Conservation (phyloP, 2,329 filamentous ascomycete species). For the Byssoonygena ceratinophila region DNA sequence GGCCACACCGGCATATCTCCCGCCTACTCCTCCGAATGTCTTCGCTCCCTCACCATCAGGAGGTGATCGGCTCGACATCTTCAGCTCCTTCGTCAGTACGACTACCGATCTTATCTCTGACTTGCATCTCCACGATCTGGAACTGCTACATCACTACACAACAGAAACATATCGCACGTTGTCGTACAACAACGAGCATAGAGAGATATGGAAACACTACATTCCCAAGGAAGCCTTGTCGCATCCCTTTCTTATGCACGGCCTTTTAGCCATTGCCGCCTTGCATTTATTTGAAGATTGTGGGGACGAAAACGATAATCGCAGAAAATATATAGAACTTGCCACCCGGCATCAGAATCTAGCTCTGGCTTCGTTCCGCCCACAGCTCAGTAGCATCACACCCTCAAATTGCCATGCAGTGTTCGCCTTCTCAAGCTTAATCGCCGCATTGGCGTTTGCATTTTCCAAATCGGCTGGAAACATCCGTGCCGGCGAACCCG, state of each 20-base stretch:
- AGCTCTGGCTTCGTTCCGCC: constrained; percentile 22
- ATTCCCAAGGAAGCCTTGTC: constrained; percentile 21
- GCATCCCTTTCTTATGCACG: constrained; percentile 24
- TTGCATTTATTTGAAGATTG: constrained; percentile 22
- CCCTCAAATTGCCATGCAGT: constrained; percentile 26
- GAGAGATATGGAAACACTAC: constrained; percentile 19
- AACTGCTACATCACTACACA: constrained; percentile 36
- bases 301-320: constrained; percentile 19
- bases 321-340: constrained; percentile 21
- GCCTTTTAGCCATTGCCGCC: constrained; percentile 22
- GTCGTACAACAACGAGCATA: constrained; percentile 18
- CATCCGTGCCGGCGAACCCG: constrained; percentile 16
- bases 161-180: constrained; percentile 26
- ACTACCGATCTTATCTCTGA: constrained; percentile 16
- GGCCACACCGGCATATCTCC: constrained; percentile 6
- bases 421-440: constrained; percentile 25
- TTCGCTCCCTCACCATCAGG: constrained; percentile 8
- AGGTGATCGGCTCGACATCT: constrained; percentile 17
- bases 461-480: constrained; percentile 19
- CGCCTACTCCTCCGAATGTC: constrained; percentile 7
- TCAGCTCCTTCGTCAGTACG: constrained; percentile 15
- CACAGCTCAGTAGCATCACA: constrained; percentile 21
- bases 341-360: constrained; percentile 23
- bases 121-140: constrained; percentile 32
- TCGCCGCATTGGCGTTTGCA: constrained; percentile 26